Percentiles rank a stretch among this genome's conserved stretches.
Conservation (phyloP, 2,329 filamentous ascomycete species). For the Scopulariopsis brevicaulis region DNA sequence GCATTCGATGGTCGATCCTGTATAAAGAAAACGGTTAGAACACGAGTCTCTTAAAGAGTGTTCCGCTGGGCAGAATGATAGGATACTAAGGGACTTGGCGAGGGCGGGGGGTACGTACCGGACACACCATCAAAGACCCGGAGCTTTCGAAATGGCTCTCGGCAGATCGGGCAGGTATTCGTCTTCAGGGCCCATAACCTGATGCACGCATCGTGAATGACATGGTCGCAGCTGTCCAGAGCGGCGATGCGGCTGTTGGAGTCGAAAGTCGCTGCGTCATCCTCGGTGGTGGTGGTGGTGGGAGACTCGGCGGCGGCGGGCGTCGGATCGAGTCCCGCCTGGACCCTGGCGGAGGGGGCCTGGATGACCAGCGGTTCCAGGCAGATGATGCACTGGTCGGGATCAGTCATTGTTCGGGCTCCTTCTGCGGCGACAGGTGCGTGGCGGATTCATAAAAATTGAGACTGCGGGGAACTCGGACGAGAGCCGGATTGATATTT, state of each 20-base stretch:
- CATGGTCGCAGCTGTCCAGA: slow-evolving; percentile 73
- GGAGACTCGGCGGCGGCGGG: background rate
- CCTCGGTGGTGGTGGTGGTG: background rate
- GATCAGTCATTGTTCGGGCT: slow-evolving; percentile 35
- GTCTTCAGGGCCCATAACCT: slow-evolving; percentile 92
- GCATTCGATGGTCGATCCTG: slow-evolving; percentile 40
- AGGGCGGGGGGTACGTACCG: slow-evolving; percentile 1
- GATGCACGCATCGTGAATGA: slow-evolving; percentile 85
- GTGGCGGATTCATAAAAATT: slow-evolving; percentile 36
- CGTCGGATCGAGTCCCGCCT: slow-evolving; percentile 14
- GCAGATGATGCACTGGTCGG: slow-evolving; percentile 62
- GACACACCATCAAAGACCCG: slow-evolving; percentile 55
- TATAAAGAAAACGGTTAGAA: background rate
- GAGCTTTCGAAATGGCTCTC: slow-evolving; percentile 81
- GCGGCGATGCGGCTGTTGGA: slow-evolving; percentile 23
- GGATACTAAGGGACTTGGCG: background rate
- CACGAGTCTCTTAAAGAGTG: background rate
- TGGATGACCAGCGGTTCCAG: slow-evolving; percentile 39
- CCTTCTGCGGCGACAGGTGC: slow-evolving; percentile 19
- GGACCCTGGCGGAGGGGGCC: slow-evolving; percentile 1
- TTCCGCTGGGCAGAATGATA: background rate
- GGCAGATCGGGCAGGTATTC: slow-evolving; percentile 96
- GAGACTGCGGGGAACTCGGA: background rate
- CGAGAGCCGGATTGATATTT: slow-evolving; percentile 1
- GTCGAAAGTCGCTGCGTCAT: background rate